These are phyloP conservation scores for Pseudopyricularia cyperi DNA, from an alignment of 2,329 filamentous ascomycete genomes.

Conservation along the genomic window DNA sequence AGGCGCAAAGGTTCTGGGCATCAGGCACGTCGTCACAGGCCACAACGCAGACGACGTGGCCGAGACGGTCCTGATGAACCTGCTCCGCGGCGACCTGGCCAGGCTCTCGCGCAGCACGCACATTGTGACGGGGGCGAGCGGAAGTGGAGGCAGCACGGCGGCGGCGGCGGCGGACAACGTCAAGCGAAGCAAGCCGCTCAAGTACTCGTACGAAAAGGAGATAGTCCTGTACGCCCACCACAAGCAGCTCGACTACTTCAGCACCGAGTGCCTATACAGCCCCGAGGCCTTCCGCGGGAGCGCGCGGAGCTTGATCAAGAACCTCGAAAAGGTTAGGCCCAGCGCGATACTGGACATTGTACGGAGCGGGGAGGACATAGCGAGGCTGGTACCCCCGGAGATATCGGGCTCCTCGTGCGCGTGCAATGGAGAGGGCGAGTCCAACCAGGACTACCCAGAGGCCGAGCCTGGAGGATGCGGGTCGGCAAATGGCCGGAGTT, in stretches of 20 bases:
- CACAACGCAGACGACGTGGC: slow-evolving; percentile 97
- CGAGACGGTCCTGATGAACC: slow-evolving; percentile 95
- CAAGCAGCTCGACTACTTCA: slow-evolving; percentile 95
- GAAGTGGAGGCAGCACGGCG: slow-evolving; percentile 23
- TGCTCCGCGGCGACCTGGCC: slow-evolving; percentile 80
- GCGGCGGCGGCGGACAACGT: slow-evolving; percentile 68
- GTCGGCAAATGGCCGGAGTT: slow-evolving; percentile 49
- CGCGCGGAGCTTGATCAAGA: slow-evolving; percentile 85
- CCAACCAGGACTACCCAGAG: slow-evolving; percentile 10
- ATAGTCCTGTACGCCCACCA: slow-evolving; percentile 97
- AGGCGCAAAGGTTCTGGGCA: slow-evolving; percentile 74
- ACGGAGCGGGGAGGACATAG: slow-evolving; percentile 92
- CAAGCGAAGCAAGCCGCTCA: slow-evolving; percentile 89
- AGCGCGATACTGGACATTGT: slow-evolving; percentile 95
- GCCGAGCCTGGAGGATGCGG: slow-evolving; percentile 55
- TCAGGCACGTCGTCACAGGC: slow-evolving; percentile 89
- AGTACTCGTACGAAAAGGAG: slow-evolving; percentile 98
- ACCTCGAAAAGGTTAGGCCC: slow-evolving; percentile 80
- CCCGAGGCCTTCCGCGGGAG: slow-evolving; percentile 93
- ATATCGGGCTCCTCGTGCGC: slow-evolving; percentile 27
- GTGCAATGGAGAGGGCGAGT: slow-evolving; percentile 27
- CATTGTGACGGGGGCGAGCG: slow-evolving; percentile 58
- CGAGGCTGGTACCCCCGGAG: slow-evolving; percentile 60
- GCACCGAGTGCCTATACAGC: slow-evolving; percentile 95
- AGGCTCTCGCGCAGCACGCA: slow-evolving; percentile 78